Conservation (phyloP, 2,329 filamentous ascomycete species). For the Acephala macrosclerotiorum region DNA sequence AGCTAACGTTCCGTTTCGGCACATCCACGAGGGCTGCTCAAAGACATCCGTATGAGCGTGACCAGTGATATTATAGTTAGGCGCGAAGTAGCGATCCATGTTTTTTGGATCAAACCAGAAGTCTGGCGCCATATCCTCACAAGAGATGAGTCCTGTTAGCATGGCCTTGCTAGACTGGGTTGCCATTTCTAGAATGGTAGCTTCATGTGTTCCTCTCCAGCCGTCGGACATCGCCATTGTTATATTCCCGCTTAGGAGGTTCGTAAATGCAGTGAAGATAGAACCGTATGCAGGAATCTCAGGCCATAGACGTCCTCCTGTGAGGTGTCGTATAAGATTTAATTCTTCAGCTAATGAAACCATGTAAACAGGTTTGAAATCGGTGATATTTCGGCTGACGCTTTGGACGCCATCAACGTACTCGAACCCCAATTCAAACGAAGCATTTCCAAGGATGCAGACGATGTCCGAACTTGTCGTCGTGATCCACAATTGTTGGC, state of each 20-base stretch:
- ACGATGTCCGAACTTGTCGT: constrained; percentile 22
- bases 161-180: neutral
- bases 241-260: neutral
- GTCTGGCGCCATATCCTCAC: constrained; percentile 1
- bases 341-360: no score
- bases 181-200: no score
- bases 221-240: neutral
- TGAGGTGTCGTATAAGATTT: no score
- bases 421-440: constrained; percentile 28
- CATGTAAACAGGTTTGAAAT: neutral
- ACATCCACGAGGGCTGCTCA: constrained; percentile 23
- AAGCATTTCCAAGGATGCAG: constrained; percentile 28
- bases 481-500: constrained; percentile 25
- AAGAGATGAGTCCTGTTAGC: neutral
- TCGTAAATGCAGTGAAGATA: neutral
- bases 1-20: constrained; percentile 30
- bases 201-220: no score
- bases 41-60: neutral
- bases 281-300: neutral
- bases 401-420: constrained; percentile 15
- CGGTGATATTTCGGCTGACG: neutral
- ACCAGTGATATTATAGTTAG: neutral
- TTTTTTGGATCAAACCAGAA: neutral
- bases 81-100: neutral
- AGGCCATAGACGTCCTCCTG: neutral